These are phyloP conservation scores for Pseudopyricularia javanii DNA, from an alignment of 2,329 filamentous ascomycete genomes.

Conservation along the genomic window DNA sequence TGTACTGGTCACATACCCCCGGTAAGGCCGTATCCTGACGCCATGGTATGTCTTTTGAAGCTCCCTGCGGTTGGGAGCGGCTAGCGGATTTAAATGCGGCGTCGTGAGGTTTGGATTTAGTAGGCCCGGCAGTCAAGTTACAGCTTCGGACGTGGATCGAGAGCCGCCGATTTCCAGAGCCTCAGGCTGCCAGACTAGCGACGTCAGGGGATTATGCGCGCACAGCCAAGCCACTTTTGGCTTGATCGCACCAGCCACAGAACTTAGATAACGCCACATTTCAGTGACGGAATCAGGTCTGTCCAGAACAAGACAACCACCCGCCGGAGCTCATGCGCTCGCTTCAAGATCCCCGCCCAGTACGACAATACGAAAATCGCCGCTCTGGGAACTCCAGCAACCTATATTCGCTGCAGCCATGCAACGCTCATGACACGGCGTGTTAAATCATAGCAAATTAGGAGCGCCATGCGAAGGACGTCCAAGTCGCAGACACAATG, in stretches of 20 bases:
- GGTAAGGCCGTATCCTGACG: conserved; percentile 71
- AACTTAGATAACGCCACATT: background rate
- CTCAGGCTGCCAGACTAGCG: background rate
- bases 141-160: background rate
- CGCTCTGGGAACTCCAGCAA: background rate
- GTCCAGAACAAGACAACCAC: background rate
- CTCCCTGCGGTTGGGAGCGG: conserved; percentile 1
- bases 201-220: background rate
- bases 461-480: background rate
- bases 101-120: background rate
- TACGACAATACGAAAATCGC: background rate
- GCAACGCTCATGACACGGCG: background rate
- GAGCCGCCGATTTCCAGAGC: background rate
- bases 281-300: background rate
- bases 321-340: background rate
- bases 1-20: conserved; percentile 47
- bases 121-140: background rate
- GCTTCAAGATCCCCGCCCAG: background rate
- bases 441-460: background rate
- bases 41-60: conserved; percentile 36
- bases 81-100: background rate
- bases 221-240: background rate
- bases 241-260: background rate
- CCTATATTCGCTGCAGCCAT: background rate
- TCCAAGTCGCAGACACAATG: conserved; percentile 3